A percentile compares a stretch with the other conserved stretches of the same genome.
These are phyloP conservation scores for Ophiosphaerella narmari DNA, from an alignment of 2,329 filamentous ascomycete genomes.

Conservation along the genomic window DNA sequence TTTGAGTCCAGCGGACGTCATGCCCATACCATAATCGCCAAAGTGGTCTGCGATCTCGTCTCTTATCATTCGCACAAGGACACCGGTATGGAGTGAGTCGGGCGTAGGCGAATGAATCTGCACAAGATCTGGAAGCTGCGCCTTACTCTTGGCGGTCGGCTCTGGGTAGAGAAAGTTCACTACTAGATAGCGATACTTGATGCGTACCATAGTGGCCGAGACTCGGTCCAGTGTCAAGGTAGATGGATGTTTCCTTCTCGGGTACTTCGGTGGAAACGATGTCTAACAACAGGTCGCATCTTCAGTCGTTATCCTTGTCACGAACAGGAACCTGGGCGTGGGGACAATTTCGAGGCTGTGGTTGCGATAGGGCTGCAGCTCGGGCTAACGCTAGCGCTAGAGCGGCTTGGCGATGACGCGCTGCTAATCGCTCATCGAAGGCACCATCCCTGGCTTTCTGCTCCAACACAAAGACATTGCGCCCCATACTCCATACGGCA, in stretches of 20 bases:
- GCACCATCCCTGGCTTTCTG: slow-evolving; percentile 30
- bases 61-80: slow-evolving; percentile 68
- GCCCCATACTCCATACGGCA: slow-evolving; percentile 1
- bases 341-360: too few species aligned
- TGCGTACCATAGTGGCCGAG: slow-evolving; percentile 77
- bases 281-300: too few species aligned
- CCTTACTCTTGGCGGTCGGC: slow-evolving; percentile 43
- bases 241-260: too few species aligned
- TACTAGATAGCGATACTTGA: slow-evolving; percentile 96
- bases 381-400: not conserved
- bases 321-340: not conserved
- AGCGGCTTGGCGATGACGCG: slow-evolving; percentile 31
- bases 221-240: not conserved
- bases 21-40: slow-evolving; percentile 86
- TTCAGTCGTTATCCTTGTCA: too few species aligned
- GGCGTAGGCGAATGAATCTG: slow-evolving; percentile 80
- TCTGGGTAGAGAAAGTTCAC: slow-evolving; percentile 89
- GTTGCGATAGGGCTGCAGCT: too few species aligned
- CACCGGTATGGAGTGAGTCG: slow-evolving; percentile 67
- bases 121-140: slow-evolving; percentile 63
- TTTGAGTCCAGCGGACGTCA: slow-evolving; percentile 69
- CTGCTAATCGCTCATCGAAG: slow-evolving; percentile 12
- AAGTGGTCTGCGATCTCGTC: slow-evolving; percentile 42
- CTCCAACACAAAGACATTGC: slow-evolving; percentile 12
- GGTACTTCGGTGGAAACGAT: too few species aligned